Evolutionary conservation across 192 early-diverging fungal species (phyloP).

Genomic region (Coemansia sp.): DNA sequence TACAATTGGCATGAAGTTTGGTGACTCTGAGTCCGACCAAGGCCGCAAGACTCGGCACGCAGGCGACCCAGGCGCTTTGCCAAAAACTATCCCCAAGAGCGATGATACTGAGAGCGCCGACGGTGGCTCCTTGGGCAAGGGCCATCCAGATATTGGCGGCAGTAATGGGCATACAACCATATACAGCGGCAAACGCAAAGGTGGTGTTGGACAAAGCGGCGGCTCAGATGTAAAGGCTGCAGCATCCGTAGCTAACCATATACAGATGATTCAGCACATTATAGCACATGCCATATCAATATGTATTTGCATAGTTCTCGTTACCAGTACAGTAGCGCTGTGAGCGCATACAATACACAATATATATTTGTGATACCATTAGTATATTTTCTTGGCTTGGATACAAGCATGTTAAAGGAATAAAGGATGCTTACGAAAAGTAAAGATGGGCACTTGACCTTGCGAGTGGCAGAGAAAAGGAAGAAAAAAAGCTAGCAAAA

Average conservation of each 20-base stretch:
- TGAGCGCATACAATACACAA: background rate
- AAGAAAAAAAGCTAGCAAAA: background rate
- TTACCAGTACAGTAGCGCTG: background rate
- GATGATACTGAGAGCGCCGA: slow-evolving; percentile 10
- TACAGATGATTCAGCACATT: background rate
- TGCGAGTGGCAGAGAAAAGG: background rate
- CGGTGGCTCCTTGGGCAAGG: background rate
- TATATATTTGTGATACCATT: background rate
- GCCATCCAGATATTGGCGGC: background rate
- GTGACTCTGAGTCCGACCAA: slow-evolving; percentile 9
- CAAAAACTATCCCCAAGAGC: slow-evolving; percentile 31
- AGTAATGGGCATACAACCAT: background rate
- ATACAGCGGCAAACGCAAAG: slow-evolving; percentile 3
- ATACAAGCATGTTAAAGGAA: no score
- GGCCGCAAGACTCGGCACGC: slow-evolving; percentile 10
- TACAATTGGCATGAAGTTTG: slow-evolving; percentile 54
- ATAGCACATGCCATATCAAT: background rate
- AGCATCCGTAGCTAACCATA: slow-evolving; percentile 8
- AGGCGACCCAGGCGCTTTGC: slow-evolving; percentile 32
- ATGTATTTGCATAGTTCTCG: background rate
- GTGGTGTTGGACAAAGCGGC: background rate
- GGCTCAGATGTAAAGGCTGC: background rate
- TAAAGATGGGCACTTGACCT: no score
- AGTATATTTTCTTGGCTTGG: no score
- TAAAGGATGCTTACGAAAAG: no score